phyloP scores from a whole-genome alignment of 331 rosid species.

The Stylosanthes scabra region DNA sequence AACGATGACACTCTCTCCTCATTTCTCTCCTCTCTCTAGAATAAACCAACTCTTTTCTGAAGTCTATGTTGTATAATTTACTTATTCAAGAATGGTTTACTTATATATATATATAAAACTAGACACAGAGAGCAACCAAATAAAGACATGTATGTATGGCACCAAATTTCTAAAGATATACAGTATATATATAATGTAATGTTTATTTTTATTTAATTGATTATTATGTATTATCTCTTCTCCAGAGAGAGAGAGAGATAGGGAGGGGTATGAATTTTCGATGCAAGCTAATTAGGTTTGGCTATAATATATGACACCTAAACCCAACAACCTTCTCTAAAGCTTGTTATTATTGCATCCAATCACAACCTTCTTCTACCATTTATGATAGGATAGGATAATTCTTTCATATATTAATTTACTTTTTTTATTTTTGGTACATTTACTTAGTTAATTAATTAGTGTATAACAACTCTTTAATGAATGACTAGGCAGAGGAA shows the following conservation, averaged over 20 bases:
- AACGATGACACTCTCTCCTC: slow-evolving; percentile 53
- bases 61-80: background rate
- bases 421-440: background rate
- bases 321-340: background rate
- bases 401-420: background rate
- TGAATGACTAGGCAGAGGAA: too few species aligned
- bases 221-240: background rate
- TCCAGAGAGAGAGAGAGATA: background rate
- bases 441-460: too few species aligned
- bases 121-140: too few species aligned
- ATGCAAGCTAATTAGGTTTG: background rate
- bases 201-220: background rate
- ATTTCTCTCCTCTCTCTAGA: slow-evolving; percentile 11
- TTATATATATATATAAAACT: slow-evolving; percentile 7
- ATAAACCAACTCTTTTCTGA: background rate
- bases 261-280: background rate
- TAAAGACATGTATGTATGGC: background rate
- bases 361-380: slow-evolving; percentile 2
- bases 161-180: background rate
- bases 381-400: background rate
- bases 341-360: background rate
- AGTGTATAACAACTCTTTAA: too few species aligned
- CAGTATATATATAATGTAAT: background rate
- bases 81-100: background rate
- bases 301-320: background rate